Evolutionary conservation across 2,329 filamentous ascomycete genomes (phyloP).

Genomic region (Byssothecium circinans): DNA sequence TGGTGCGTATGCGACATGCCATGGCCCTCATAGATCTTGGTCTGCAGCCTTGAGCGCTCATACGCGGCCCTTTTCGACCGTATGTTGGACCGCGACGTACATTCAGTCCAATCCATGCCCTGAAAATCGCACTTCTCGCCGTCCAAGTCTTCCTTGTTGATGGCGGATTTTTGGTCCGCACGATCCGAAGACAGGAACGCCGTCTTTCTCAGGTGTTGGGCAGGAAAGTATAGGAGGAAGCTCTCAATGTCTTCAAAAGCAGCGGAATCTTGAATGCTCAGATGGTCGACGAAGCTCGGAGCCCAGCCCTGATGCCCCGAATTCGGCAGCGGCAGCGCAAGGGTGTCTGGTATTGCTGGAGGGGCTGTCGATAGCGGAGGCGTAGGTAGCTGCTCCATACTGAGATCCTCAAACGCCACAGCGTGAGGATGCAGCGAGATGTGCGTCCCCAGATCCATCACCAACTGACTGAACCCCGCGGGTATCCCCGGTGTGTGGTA

Average conservation of each 20-base stretch:
- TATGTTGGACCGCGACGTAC: constrained; percentile 29
- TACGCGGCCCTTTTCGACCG: constrained; percentile 27
- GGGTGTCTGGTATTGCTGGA: constrained; percentile 1
- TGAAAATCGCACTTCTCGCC: constrained; percentile 43
- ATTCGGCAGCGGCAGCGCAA: constrained; percentile 13
- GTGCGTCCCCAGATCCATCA: constrained; percentile 2
- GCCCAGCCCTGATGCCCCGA: constrained; percentile 25
- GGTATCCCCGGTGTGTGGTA: background rate
- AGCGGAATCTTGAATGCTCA: constrained; percentile 31
- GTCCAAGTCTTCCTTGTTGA: constrained; percentile 34
- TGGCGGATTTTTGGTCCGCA: constrained; percentile 25
- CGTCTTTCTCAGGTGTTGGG: constrained; percentile 11
- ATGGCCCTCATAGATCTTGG: constrained; percentile 14
- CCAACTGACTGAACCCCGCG: background rate
- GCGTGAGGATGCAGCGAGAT: constrained; percentile 12
- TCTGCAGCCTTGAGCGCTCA: constrained; percentile 24
- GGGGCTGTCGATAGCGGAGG: background rate
- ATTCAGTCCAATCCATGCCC: constrained; percentile 42
- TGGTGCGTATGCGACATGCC: constrained; percentile 1
- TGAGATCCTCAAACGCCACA: constrained; percentile 14
- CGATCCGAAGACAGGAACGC: constrained; percentile 25
- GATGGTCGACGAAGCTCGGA: constrained; percentile 29
- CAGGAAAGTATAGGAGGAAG: constrained; percentile 28
- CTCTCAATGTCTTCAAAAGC: constrained; percentile 32
- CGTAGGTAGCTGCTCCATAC: constrained; percentile 10